phyloP scores from a whole-genome alignment of 768 basidiomycete species.

The Phanerochaete carnosa region DNA sequence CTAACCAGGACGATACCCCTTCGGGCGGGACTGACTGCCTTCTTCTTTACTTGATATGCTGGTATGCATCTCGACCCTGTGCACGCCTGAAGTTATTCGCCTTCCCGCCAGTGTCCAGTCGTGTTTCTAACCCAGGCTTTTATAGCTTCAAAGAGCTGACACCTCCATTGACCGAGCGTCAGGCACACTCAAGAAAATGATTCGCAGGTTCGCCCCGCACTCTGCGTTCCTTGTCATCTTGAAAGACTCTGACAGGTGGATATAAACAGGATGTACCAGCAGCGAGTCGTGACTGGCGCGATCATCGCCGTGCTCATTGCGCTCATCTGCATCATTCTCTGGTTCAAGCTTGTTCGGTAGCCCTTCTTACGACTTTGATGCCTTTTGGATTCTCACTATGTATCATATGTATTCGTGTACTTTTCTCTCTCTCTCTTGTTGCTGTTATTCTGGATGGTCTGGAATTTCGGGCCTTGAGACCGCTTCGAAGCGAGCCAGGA shows the following conservation, averaged over 20 bases:
- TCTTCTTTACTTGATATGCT: too few relatives aligned
- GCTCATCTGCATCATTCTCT: constrained; percentile 78
- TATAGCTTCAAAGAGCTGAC: constrained; percentile 82
- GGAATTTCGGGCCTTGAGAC: background rate
- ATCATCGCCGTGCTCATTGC: constrained; percentile 85
- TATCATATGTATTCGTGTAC: constrained; percentile 6
- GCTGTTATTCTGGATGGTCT: background rate
- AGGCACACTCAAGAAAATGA: constrained; percentile 92
- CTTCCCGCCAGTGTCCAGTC: background rate
- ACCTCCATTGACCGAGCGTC: constrained; percentile 87
- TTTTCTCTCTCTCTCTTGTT: background rate
- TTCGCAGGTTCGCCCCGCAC: constrained; percentile 67
- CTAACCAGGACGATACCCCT: too few relatives aligned
- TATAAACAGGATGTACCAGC: constrained; percentile 88
- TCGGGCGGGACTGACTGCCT: too few relatives aligned
- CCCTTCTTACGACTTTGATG: background rate
- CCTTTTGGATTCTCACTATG: background rate
- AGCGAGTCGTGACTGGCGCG: constrained; percentile 80
- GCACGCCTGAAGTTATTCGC: background rate
- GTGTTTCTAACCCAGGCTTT: background rate
- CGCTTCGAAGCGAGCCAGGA: too few relatives aligned
- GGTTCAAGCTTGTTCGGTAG: constrained; percentile 65
- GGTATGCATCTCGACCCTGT: background rate
- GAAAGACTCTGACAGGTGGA: constrained; percentile 21
- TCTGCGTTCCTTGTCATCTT: constrained; percentile 5